Conservation (phyloP, 148 eudicot genomes). For the Cornus florida region DNA sequence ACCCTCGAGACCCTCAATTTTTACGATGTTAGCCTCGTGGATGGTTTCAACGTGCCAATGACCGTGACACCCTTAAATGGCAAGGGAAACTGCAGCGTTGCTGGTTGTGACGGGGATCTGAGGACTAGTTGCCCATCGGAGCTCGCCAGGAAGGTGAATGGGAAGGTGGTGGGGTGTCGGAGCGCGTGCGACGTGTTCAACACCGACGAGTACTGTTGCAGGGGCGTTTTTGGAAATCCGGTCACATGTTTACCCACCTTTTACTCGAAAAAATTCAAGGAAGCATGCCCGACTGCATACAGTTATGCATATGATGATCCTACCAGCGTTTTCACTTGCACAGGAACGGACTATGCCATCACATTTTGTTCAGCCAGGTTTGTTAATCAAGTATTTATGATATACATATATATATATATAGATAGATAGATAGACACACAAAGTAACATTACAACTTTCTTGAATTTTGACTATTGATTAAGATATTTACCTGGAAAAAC, state of each 20-base stretch:
- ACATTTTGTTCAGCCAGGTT: constrained; percentile 76
- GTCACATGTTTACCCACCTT: constrained; percentile 58
- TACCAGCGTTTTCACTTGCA: constrained; percentile 67
- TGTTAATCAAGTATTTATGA: too few relatives aligned
- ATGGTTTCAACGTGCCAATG: constrained; percentile 82
- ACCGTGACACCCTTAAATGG: constrained; percentile 55
- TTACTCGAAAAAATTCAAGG: constrained; percentile 65
- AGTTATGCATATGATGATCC: constrained; percentile 95
- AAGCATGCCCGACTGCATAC: constrained; percentile 75
- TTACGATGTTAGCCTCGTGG: constrained; percentile 93
- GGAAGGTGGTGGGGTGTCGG: constrained; percentile 62
- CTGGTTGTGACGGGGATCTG: constrained; percentile 67
- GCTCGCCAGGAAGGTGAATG: constrained; percentile 43
- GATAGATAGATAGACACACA: too few relatives aligned
- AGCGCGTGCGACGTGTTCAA: constrained; percentile 85
- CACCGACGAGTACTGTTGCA: constrained; percentile 81
- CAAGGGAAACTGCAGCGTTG: constrained; percentile 59
- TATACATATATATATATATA: too few relatives aligned
- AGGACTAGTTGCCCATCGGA: constrained; percentile 60
- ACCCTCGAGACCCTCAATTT: constrained; percentile 58
- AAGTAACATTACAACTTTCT: background rate
- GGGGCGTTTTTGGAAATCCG: constrained; percentile 60
- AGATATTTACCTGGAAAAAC: too few relatives aligned
- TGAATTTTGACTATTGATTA: background rate
- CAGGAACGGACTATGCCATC: constrained; percentile 58